Percentiles rank a stretch among this genome's conserved stretches.
phyloP scores from a whole-genome alignment of 2,329 filamentous ascomycete species.

The Raffaelea arxii region DNA sequence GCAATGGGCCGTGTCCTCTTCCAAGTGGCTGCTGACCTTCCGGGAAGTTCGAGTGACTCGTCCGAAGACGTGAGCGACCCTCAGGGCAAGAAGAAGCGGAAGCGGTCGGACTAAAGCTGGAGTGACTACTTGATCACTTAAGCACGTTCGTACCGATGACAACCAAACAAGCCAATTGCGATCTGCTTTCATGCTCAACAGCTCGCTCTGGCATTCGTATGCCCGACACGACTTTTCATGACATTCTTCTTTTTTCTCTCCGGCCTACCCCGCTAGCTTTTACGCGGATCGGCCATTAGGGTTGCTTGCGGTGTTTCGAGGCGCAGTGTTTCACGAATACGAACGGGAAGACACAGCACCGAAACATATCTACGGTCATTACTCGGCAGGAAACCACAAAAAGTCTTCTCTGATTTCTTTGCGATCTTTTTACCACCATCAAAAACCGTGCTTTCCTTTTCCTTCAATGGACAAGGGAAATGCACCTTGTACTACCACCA shows the following conservation, averaged over 20 bases:
- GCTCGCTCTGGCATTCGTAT: slow-evolving; percentile 20
- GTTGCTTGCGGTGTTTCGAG: slow-evolving; percentile 13
- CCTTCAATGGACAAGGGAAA: neutral
- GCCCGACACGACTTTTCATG: slow-evolving; percentile 31
- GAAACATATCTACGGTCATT: slow-evolving; percentile 3
- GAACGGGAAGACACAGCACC: slow-evolving; percentile 8
- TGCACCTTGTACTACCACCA: neutral
- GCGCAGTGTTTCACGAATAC: neutral
- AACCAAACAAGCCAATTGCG: neutral
- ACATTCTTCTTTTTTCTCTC: slow-evolving; percentile 22
- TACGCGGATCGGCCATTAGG: slow-evolving; percentile 17
- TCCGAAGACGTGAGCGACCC: slow-evolving; percentile 42
- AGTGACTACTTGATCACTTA: neutral
- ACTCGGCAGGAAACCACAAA: neutral
- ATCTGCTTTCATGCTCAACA: neutral
- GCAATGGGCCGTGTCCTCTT: slow-evolving; percentile 70
- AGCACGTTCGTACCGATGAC: neutral
- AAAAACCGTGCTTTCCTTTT: no score
- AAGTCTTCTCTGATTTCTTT: neutral
- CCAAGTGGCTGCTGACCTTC: slow-evolving; percentile 65
- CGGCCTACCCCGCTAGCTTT: slow-evolving; percentile 18
- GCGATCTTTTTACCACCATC: no score
- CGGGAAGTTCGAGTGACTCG: slow-evolving; percentile 54
- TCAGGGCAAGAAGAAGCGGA: slow-evolving; percentile 65
- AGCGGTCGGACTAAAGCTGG: slow-evolving; percentile 53